Percentiles rank a stretch among this genome's conserved stretches.
Evolutionary conservation across 768 basidiomycete species (phyloP).

Genomic region (Strobilomyces dryophilus): DNA sequence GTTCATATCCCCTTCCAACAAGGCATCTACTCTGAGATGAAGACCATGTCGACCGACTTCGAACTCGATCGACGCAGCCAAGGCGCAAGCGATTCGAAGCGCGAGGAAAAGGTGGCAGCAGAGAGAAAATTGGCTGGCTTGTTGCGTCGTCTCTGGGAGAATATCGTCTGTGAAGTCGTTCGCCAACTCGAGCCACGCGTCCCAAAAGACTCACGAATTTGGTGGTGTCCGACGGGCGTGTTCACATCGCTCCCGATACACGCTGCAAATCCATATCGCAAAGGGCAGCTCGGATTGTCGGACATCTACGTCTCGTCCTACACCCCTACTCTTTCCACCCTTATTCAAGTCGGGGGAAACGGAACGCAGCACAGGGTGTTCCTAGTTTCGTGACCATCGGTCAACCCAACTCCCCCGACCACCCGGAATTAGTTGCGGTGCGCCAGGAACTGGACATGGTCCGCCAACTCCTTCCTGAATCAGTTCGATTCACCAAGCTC

Average conservation of each 20-base stretch:
- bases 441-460: slow-evolving; percentile 14
- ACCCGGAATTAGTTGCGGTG: background rate
- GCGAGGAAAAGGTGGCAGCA: background rate
- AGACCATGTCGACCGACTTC: slow-evolving; percentile 3
- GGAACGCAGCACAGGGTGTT: background rate
- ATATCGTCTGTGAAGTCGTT: slow-evolving; percentile 22
- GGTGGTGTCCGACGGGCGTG: slow-evolving; percentile 29
- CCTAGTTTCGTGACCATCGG: slow-evolving; percentile 17
- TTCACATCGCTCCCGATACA: slow-evolving; percentile 29
- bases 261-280: slow-evolving; percentile 21
- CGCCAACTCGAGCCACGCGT: slow-evolving; percentile 11
- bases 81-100: background rate
- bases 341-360: slow-evolving; percentile 18
- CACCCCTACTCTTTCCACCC: slow-evolving; percentile 26
- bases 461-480: slow-evolving; percentile 6
- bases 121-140: slow-evolving; percentile 2
- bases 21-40: slow-evolving; percentile 4
- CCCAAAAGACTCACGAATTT: slow-evolving; percentile 21
- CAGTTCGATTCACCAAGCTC: slow-evolving; percentile 10
- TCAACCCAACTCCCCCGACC: slow-evolving; percentile 12
- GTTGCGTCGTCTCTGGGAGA: slow-evolving; percentile 26
- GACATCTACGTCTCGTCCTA: slow-evolving; percentile 30
- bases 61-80: background rate
- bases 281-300: slow-evolving; percentile 13
- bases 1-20: slow-evolving; percentile 11